Percentiles rank a stretch among this genome's conserved stretches.
phyloP scores from a whole-genome alignment of 805 yeast genomes.

The Barnettozyma vustinii region DNA sequence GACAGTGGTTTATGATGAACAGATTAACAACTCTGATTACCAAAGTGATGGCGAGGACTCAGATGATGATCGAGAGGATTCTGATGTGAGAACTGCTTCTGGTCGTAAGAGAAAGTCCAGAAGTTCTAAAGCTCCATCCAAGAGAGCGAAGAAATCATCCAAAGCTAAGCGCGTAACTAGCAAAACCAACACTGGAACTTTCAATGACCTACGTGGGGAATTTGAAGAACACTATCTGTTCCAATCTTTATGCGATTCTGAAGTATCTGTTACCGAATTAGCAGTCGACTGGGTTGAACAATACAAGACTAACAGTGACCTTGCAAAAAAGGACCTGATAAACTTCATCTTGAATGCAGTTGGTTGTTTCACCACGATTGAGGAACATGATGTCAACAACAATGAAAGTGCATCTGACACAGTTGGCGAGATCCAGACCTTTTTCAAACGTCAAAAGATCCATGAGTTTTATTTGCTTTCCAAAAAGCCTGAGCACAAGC shows the following conservation, averaged over 20 bases:
- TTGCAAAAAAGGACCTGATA: constrained; percentile 55
- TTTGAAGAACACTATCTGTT: constrained; percentile 45
- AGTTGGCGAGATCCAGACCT: constrained; percentile 61
- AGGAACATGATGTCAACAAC: constrained; percentile 70
- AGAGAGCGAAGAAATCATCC: constrained; percentile 8
- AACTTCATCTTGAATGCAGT: constrained; percentile 66
- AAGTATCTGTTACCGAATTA: constrained; percentile 44
- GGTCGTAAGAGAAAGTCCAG: constrained; percentile 15
- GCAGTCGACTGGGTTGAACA: constrained; percentile 55
- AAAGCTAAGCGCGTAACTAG: constrained; percentile 1
- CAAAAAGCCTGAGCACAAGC: constrained; percentile 39
- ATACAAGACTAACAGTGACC: constrained; percentile 37
- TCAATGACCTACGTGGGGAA: constrained; percentile 34
- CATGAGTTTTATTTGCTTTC: constrained; percentile 69
- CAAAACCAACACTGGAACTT: constrained; percentile 20
- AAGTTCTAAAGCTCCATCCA: not conserved
- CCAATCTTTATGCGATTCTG: constrained; percentile 44
- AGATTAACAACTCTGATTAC: constrained; percentile 18
- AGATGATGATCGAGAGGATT: constrained; percentile 10
- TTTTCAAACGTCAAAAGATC: constrained; percentile 51
- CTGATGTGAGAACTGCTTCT: constrained; percentile 5
- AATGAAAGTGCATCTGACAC: constrained; percentile 69
- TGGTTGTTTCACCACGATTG: constrained; percentile 64
- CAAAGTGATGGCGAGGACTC: constrained; percentile 19
- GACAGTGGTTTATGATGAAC: constrained; percentile 18